Conservation (phyloP, 2,329 filamentous ascomycete genomes). For the Hawksworthiomyces lignivorus region DNA sequence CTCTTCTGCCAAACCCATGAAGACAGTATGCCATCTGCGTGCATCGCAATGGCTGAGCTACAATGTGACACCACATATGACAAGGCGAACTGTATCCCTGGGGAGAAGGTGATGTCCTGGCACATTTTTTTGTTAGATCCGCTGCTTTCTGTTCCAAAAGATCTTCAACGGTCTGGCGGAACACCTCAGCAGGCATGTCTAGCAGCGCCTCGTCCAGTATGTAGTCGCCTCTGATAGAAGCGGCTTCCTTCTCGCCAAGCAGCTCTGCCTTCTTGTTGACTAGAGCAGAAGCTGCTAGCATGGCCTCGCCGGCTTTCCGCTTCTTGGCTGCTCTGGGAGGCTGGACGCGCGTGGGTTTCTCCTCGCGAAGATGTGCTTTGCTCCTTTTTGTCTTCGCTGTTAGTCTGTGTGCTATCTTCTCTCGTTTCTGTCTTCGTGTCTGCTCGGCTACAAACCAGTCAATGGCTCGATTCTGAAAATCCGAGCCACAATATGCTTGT, state of each 20-base stretch:
- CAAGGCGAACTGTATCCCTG: too few relatives aligned
- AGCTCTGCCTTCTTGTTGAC: too few relatives aligned
- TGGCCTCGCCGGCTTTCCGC: not conserved
- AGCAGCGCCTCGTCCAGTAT: too few relatives aligned
- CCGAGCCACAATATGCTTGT: slow-evolving; percentile 10
- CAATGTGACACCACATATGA: slow-evolving; percentile 13
- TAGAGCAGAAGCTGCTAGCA: too few relatives aligned
- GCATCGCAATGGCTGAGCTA: slow-evolving; percentile 10
- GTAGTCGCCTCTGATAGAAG: too few relatives aligned
- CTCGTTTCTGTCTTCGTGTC: not conserved
- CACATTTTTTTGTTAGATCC: too few relatives aligned
- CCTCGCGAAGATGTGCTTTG: not conserved
- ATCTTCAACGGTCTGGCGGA: too few relatives aligned
- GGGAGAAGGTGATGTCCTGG: too few relatives aligned
- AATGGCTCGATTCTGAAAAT: slow-evolving; percentile 3
- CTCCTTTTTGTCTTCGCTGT: not conserved
- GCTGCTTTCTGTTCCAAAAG: not conserved
- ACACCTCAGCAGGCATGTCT: too few relatives aligned
- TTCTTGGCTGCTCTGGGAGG: slow-evolving; percentile 9
- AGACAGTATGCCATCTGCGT: slow-evolving; percentile 8
- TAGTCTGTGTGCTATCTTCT: not conserved
- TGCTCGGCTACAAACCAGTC: slow-evolving; percentile 7
- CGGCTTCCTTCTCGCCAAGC: too few relatives aligned
- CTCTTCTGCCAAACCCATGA: slow-evolving; percentile 1
- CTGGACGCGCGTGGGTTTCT: slow-evolving; percentile 8